These are phyloP conservation scores for Beta corolliflora DNA, from an alignment of 179 eudicot genomes.

Conservation along the genomic window DNA sequence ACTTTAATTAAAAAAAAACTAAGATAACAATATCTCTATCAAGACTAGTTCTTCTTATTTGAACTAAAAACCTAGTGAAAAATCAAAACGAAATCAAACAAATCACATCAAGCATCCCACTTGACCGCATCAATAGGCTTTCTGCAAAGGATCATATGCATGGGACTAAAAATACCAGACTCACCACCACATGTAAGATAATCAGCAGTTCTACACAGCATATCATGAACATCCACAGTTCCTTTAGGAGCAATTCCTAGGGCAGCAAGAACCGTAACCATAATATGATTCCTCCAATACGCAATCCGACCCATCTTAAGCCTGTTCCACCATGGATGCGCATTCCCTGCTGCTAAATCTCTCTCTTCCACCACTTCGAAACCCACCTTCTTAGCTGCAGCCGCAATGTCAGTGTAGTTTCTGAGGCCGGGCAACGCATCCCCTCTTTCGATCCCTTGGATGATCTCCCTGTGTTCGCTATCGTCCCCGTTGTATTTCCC, in stretches of 20 bases:
- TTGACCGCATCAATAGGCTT: constrained; percentile 43
- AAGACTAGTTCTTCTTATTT: no score
- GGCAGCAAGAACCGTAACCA: constrained; percentile 50
- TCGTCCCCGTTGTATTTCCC: constrained; percentile 27
- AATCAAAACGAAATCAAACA: not conserved
- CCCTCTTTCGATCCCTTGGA: constrained; percentile 80
- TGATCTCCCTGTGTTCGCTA: constrained; percentile 33
- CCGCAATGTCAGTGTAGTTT: constrained; percentile 50
- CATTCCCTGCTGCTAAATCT: constrained; percentile 70
- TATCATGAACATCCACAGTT: constrained; percentile 78
- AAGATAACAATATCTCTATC: no score
- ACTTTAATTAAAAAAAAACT: no score
- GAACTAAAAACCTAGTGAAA: no score
- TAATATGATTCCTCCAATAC: constrained; percentile 77
- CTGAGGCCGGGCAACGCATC: constrained; percentile 82
- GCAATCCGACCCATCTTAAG: constrained; percentile 84
- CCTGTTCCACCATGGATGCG: constrained; percentile 79
- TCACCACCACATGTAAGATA: constrained; percentile 81
- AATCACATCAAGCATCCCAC: not conserved
- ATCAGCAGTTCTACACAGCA: constrained; percentile 75
- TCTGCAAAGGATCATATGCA: constrained; percentile 92
- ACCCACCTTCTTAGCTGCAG: constrained; percentile 63
- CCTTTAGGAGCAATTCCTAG: constrained; percentile 84
- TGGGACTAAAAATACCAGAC: constrained; percentile 73
- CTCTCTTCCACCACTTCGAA: constrained; percentile 69